Evolutionary conservation across 2,329 filamentous ascomycete species (phyloP).

Genomic region (Aspergillus thermomutatus): DNA sequence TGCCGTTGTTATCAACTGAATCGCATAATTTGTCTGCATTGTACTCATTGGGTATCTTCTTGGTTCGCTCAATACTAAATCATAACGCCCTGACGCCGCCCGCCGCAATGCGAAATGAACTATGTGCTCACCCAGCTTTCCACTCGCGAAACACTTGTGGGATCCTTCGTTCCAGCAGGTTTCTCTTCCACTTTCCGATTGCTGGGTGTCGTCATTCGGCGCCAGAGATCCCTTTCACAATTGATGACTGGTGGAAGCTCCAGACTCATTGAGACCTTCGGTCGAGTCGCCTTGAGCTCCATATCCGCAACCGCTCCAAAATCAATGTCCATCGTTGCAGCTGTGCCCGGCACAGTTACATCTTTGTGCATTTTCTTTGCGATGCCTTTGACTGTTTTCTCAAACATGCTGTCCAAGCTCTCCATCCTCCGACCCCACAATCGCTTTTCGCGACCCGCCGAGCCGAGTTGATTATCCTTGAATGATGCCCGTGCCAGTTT

Average conservation of each 20-base stretch:
- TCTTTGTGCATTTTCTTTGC: slow-evolving; percentile 39
- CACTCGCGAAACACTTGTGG: slow-evolving; percentile 18
- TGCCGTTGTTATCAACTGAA: not conserved
- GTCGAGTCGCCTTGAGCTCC: slow-evolving; percentile 21
- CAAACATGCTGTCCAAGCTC: slow-evolving; percentile 51
- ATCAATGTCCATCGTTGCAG: slow-evolving; percentile 31
- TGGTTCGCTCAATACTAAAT: slow-evolving; percentile 19
- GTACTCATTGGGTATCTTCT: slow-evolving; percentile 34
- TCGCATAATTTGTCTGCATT: slow-evolving; percentile 4
- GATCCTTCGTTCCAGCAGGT: slow-evolving; percentile 21
- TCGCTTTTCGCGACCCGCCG: slow-evolving; percentile 40
- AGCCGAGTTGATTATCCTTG: slow-evolving; percentile 40
- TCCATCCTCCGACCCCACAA: slow-evolving; percentile 36
- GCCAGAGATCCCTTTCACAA: slow-evolving; percentile 58
- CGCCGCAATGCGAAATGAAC: slow-evolving; percentile 9
- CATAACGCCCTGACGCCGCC: slow-evolving; percentile 16
- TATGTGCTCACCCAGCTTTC: slow-evolving; percentile 23
- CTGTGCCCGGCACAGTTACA: slow-evolving; percentile 19
- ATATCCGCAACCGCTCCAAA: slow-evolving; percentile 21
- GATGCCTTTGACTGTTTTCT: slow-evolving; percentile 54
- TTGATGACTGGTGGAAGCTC: slow-evolving; percentile 55
- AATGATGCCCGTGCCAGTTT: slow-evolving; percentile 54
- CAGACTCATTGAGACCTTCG: slow-evolving; percentile 30
- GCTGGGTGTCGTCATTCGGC: slow-evolving; percentile 40
- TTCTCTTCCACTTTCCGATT: slow-evolving; percentile 36